These are phyloP conservation scores for Stereum hirsutum DNA, from an alignment of 1,284 basidiomycete genomes.

Conservation along the genomic window DNA sequence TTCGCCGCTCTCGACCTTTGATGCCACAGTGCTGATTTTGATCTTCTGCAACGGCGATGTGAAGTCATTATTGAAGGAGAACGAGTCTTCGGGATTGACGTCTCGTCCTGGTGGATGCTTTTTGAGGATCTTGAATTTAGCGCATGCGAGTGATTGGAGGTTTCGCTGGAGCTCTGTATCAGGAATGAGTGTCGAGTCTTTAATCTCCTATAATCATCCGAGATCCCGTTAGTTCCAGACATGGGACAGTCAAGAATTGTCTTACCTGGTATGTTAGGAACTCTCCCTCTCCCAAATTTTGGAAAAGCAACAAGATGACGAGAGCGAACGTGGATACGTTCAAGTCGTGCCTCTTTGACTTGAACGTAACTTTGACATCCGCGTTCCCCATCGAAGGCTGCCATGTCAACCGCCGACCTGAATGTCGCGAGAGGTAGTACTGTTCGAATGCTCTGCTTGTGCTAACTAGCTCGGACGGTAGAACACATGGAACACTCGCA, in stretches of 20 bases:
- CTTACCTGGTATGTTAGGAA: conserved; percentile 66
- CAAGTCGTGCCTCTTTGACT: conserved; percentile 75
- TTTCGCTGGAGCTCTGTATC: conserved; percentile 83
- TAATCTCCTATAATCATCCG: conserved; percentile 45
- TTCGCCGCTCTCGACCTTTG: conserved; percentile 76
- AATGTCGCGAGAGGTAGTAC: conserved; percentile 87
- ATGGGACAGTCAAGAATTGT: conserved; percentile 7
- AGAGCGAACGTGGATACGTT: conserved; percentile 91
- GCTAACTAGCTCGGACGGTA: conserved; percentile 58
- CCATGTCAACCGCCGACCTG: conserved; percentile 89
- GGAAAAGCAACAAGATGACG: conserved; percentile 86
- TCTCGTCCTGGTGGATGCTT: conserved; percentile 90
- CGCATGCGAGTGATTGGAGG: conserved; percentile 93
- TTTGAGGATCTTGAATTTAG: conserved; percentile 90
- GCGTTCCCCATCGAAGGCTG: conserved; percentile 89
- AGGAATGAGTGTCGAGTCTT: conserved; percentile 63
- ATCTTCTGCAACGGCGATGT: conserved; percentile 78
- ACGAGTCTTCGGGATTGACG: conserved; percentile 67
- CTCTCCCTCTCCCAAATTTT: conserved; percentile 60
- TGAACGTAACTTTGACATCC: conserved; percentile 84
- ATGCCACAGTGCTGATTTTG: conserved; percentile 90
- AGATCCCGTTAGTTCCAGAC: conserved; percentile 4
- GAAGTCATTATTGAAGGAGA: conserved; percentile 87
- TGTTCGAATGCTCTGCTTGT: conserved; percentile 76
- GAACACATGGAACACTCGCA: conserved; percentile 49